These are phyloP conservation scores for Colletotrichum coccodes DNA, from an alignment of 2,329 filamentous ascomycete species.

Conservation along the genomic window DNA sequence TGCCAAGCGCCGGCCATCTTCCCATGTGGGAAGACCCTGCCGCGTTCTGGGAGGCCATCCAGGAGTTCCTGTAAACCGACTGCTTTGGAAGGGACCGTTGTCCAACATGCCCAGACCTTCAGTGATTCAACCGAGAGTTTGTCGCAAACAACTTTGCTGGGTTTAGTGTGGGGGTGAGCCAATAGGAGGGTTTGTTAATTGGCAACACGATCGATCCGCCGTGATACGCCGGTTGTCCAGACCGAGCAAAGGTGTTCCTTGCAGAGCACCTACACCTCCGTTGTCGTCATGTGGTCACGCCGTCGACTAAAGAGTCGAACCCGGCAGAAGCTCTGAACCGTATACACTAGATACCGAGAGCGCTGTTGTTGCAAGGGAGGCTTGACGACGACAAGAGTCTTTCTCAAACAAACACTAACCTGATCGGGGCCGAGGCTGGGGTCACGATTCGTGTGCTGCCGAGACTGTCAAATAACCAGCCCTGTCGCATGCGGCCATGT, in stretches of 20 bases:
- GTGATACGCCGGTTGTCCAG: constrained; percentile 5
- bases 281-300: neutral
- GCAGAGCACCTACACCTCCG: neutral
- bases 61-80: constrained; percentile 61
- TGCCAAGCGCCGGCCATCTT: constrained; percentile 80
- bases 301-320: neutral
- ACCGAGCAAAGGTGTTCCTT: constrained; percentile 17
- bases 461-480: neutral
- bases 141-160: neutral
- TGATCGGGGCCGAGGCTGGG: neutral
- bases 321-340: neutral
- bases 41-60: constrained; percentile 73
- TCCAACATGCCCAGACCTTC: neutral
- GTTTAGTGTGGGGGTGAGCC: neutral
- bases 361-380: neutral
- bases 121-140: constrained; percentile 1
- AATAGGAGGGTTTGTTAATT: neutral
- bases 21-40: constrained; percentile 83
- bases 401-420: constrained; percentile 19
- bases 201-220: neutral
- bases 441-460: constrained; percentile 9
- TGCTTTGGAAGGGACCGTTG: neutral
- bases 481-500: neutral
- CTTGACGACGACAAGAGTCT: constrained; percentile 9
- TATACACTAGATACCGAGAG: neutral